Base-by-base conservation (phyloP, 306 rosid species). In the Corylus heterophylla region DNA sequence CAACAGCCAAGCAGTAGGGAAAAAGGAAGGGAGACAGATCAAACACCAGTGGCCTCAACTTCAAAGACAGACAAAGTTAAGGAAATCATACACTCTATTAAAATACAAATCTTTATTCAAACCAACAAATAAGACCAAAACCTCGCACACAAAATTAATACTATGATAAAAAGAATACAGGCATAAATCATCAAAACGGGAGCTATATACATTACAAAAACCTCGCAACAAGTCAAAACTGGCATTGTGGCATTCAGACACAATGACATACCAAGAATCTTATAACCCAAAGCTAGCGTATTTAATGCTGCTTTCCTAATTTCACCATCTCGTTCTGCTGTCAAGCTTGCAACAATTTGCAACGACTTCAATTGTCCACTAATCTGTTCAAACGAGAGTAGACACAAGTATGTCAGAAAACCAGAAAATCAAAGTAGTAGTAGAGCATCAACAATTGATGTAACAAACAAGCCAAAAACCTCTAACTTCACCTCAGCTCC, bases 271-370 rank as follows among this genome's bases (percentile, higher is more conserved):
- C 99, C 99, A 73, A 96, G 97, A 86, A 96, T 89, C 92, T 96
- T 96, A 86, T 96, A 96, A 76, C 99, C 94, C 56, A 97, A 91
- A 72, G 99, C 99, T 18, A 96, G 90, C 2, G 98, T 83, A 90
- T 93, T 96, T 72, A 96, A 86, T 74, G 99, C 98, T 83, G 99
- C 98, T 83, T 96, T 96, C 87, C 99, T 86, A 71, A 81, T 90
- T 80, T 96, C 99, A 79, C 97, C 97, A 87, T 96, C 99, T 61
- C 99, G 90, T 74, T 93, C 99, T 8, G 97, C 91, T 0, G 99
- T 96, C 89, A 96, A 90, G 91, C 96, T 89, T 44, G 99, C 98
- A 85, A 96, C 98, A 63, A 86, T 84, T 90, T 96, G 99, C 88
- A 96, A 80, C 25, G 96, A 93, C 71, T 93, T 96, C 42, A 96